A percentile compares a stretch with the other conserved stretches of the same genome.
Conservation (phyloP, 75 land plant genomes). For the Picea glauca region DNA sequence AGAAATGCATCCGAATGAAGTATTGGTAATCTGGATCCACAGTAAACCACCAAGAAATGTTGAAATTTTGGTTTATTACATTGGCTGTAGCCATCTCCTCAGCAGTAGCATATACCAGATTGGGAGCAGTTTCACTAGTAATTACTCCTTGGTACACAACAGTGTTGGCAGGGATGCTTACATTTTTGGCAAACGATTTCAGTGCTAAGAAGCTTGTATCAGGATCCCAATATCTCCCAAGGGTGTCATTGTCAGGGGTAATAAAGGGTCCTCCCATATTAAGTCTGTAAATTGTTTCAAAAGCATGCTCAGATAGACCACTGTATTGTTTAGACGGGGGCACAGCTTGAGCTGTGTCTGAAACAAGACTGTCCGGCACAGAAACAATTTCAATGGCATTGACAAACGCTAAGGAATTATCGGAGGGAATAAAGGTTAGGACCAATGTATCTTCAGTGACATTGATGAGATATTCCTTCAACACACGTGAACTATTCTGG, state of each 20-base stretch:
- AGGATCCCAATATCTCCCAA: slow-evolving; percentile 44
- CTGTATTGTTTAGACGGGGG: slow-evolving; percentile 15
- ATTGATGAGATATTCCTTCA: slow-evolving; percentile 58
- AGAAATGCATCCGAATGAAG: slow-evolving; percentile 74
- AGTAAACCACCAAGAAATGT: slow-evolving; percentile 66
- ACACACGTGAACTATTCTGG: neutral
- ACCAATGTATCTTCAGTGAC: slow-evolving; percentile 29
- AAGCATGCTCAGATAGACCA: slow-evolving; percentile 24
- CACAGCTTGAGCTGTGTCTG: slow-evolving; percentile 24
- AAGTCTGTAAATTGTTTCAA: slow-evolving; percentile 72
- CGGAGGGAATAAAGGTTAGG: slow-evolving; percentile 47
- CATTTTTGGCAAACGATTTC: too few species aligned
- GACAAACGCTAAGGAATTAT: slow-evolving; percentile 59
- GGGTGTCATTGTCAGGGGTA: slow-evolving; percentile 49
- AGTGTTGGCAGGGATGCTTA: neutral
- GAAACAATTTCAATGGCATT: slow-evolving; percentile 88
- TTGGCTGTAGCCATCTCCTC: slow-evolving; percentile 48
- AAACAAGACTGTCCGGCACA: slow-evolving; percentile 41
- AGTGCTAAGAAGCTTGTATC: slow-evolving; percentile 28
- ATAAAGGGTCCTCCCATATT: slow-evolving; percentile 64
- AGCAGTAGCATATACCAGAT: slow-evolving; percentile 61
- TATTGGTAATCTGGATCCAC: slow-evolving; percentile 64
- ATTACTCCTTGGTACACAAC: slow-evolving; percentile 23
- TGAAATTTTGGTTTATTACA: slow-evolving; percentile 64
- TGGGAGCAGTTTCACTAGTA: slow-evolving; percentile 58